These are phyloP conservation scores for Nymphaea thermarum DNA, from an alignment of 164 flowering plant genomes.

Conservation along the genomic window DNA sequence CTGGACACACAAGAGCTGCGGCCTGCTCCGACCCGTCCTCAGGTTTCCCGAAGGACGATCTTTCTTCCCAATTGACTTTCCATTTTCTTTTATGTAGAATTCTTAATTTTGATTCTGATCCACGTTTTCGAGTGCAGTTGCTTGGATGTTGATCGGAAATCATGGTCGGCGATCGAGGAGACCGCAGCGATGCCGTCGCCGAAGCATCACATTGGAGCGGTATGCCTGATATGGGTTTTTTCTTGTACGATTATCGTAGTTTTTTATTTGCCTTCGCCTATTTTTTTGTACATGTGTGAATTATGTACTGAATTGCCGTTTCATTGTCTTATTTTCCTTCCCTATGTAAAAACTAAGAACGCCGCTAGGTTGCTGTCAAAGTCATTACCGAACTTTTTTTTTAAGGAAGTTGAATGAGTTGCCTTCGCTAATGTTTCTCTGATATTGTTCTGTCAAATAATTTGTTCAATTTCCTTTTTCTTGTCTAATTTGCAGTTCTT, in stretches of 20 bases:
- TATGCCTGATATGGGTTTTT: constrained; percentile 12
- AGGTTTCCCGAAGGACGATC: constrained; percentile 14
- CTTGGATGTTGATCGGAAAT: constrained; percentile 47
- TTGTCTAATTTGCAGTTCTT: constrained; percentile 32
- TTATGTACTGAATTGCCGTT: too few species aligned
- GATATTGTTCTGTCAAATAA: too few species aligned
- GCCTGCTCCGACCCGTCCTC: constrained; percentile 82
- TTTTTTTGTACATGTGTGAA: too few species aligned
- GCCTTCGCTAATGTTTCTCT: too few species aligned
- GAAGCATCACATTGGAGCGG: constrained; percentile 74
- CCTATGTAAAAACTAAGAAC: too few species aligned
- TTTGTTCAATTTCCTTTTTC: neutral
- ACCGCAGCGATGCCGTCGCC: constrained; percentile 43
- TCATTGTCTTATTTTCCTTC: too few species aligned
- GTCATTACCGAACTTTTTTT: too few species aligned
- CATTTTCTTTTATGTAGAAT: neutral
- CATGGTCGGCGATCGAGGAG: constrained; percentile 86
- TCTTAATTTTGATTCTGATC: neutral
- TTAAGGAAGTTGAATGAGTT: too few species aligned
- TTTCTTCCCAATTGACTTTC: neutral
- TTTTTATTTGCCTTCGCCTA: too few species aligned
- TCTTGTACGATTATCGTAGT: too few species aligned
- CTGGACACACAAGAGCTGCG: constrained; percentile 62
- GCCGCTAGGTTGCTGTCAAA: too few species aligned
- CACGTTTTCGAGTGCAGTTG: constrained; percentile 19